Evolutionary conservation across 805 yeast genomes (phyloP).

Genomic region (Wickerhamomyces sydowiorum): DNA sequence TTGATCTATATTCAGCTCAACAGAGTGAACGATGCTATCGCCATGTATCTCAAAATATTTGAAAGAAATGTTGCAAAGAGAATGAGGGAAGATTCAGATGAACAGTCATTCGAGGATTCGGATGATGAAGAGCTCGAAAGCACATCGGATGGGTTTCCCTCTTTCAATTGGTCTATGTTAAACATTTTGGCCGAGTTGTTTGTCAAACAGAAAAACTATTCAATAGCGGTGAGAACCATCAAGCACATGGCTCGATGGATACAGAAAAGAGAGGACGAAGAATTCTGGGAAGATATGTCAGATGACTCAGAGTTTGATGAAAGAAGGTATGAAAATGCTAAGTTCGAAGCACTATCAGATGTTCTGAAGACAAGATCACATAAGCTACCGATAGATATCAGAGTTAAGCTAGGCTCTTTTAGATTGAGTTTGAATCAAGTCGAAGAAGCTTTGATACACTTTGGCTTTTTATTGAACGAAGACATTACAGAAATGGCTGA

Average conservation of each 20-base stretch:
- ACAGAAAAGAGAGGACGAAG: slow-evolving; percentile 52
- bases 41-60: slow-evolving; percentile 57
- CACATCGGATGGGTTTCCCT: slow-evolving; percentile 30
- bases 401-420: slow-evolving; percentile 73
- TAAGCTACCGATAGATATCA: slow-evolving; percentile 76
- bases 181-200: slow-evolving; percentile 81
- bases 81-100: slow-evolving; percentile 22
- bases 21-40: slow-evolving; percentile 69
- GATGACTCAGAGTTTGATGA: slow-evolving; percentile 84
- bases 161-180: slow-evolving; percentile 83
- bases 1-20: slow-evolving; percentile 42
- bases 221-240: slow-evolving; percentile 56
- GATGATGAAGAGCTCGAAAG: slow-evolving; percentile 10
- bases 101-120: slow-evolving; percentile 23
- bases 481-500: slow-evolving; percentile 63
- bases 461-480: slow-evolving; percentile 49
- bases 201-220: slow-evolving; percentile 60
- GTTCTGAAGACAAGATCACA: slow-evolving; percentile 33
- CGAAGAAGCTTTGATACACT: slow-evolving; percentile 71
- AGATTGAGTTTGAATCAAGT: slow-evolving; percentile 59
- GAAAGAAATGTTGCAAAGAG: slow-evolving; percentile 50
- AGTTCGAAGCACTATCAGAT: slow-evolving; percentile 34
- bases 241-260: slow-evolving; percentile 81
- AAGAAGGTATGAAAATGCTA: slow-evolving; percentile 46
- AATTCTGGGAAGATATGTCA: slow-evolving; percentile 37